These are phyloP conservation scores for Phytophthora tubulina DNA, from an alignment of 352 stramenopile genomes.

Conservation along the genomic window DNA sequence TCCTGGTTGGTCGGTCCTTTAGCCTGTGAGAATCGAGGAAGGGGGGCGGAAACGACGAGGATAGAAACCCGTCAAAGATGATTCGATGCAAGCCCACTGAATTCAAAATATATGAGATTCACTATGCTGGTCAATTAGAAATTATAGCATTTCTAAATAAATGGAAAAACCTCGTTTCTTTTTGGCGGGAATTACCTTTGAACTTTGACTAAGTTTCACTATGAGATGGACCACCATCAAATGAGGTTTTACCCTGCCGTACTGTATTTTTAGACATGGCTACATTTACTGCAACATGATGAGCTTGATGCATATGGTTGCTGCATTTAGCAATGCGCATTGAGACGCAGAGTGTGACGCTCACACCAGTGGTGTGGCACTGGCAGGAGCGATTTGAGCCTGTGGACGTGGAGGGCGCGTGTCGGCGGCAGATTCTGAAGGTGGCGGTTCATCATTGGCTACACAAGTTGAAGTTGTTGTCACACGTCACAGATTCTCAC, in stretches of 20 bases:
- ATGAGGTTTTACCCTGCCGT: slow-evolving; percentile 13
- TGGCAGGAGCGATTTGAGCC: slow-evolving; percentile 69
- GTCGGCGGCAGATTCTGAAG: slow-evolving; percentile 60
- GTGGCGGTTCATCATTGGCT: slow-evolving; percentile 27
- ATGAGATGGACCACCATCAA: slow-evolving; percentile 1
- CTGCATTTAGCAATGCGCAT: slow-evolving; percentile 8
- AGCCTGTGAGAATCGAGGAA: slow-evolving; percentile 29
- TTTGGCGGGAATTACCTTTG: slow-evolving; percentile 19
- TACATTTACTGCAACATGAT: slow-evolving; percentile 27
- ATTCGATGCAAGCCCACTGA: slow-evolving; percentile 2
- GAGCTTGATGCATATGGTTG: background rate
- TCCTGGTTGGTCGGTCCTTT: slow-evolving; percentile 37
- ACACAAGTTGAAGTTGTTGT: slow-evolving; percentile 1
- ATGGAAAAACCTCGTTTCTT: slow-evolving; percentile 7
- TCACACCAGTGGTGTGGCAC: slow-evolving; percentile 49
- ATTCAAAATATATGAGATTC: background rate
- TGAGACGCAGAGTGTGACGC: background rate
- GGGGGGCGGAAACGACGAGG: background rate
- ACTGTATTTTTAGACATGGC: slow-evolving; percentile 27
- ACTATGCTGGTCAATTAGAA: background rate
- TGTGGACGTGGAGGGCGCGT: slow-evolving; percentile 45
- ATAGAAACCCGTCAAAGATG: slow-evolving; percentile 1
- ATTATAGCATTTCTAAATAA: background rate
- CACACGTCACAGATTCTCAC: slow-evolving; percentile 13
- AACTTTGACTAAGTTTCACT: slow-evolving; percentile 10